Evolutionary conservation across 176 grass and related monocot species (phyloP), one percentile per base, ranked within the genome.

Genomic region (Urochloa ruziziensis): DNA sequence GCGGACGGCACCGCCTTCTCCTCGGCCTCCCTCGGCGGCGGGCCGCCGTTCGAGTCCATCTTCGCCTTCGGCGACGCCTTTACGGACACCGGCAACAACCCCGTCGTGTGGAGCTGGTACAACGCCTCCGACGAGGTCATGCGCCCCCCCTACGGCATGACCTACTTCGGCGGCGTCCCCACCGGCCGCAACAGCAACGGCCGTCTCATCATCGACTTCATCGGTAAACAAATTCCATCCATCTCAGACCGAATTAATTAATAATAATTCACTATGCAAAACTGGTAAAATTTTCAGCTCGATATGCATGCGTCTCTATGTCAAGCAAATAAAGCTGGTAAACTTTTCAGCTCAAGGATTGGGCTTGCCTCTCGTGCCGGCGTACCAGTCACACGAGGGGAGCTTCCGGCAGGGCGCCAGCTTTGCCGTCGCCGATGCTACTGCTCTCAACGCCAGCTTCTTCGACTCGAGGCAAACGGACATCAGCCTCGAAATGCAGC

Each of bases 141-240:
- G 74, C 86, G 80, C 6, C 68, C 82, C 1, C 92, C 92, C 3
- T 91, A 91, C 52, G 85, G 78, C 47, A 46, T 30, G 21, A 75
- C 77, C 8, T 87, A 67, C 85, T 86, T 86, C 69, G 59, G 2
- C 25, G 58, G 58, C 47, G 46, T 9, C 27, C 85, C 85, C 68
- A 86, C 85, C 34, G 92, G 80, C 19, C 86, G 89, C 33, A 89
- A 85, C 81, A 89, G 66, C 67, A 53, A 94, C 34, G 92, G 92
- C 76, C 89, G 92, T 39, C 88, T 94, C 65, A 37, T 88, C 65
- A 75, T 94, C 58, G 92, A 94, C 63, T 94, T 94, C 74, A 12
- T 91, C 13, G 92, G 92, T 94, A 21, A 51, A n/a, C 39, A 8
- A 37, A 37, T 5, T 37, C 35, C 4, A 37, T 37, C 35, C 35